A percentile compares a stretch with the other conserved stretches of the same genome.
Evolutionary conservation across 306 rosid species (phyloP).

Genomic region (Corylus heterophylla): DNA sequence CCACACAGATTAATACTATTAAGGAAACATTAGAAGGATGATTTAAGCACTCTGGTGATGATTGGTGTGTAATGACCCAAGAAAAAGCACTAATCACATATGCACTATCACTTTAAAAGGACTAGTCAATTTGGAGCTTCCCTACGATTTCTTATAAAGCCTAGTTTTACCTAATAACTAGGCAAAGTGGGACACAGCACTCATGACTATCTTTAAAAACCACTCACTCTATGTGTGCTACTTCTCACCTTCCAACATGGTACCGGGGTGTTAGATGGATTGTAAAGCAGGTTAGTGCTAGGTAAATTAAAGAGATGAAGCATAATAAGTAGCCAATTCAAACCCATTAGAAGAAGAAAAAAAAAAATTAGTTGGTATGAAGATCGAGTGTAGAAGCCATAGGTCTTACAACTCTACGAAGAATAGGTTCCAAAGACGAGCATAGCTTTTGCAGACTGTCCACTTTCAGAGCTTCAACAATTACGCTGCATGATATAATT

Average conservation of each 20-base stretch:
- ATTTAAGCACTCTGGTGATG: not conserved
- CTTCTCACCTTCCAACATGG: too few relatives aligned
- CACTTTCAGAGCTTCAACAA: conserved; percentile 80
- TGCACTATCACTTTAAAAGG: too few relatives aligned
- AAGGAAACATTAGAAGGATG: not conserved
- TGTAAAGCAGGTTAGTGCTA: not conserved
- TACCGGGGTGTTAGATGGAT: too few relatives aligned
- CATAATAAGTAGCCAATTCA: not conserved
- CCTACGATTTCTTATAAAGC: too few relatives aligned
- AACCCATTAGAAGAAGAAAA: conserved; percentile 4
- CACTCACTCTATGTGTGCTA: too few relatives aligned
- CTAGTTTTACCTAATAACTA: too few relatives aligned
- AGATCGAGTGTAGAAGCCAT: conserved; percentile 14
- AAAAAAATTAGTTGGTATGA: not conserved
- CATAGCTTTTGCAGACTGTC: conserved; percentile 83
- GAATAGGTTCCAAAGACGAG: conserved; percentile 79
- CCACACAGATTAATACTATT: not conserved
- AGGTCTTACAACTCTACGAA: conserved; percentile 75
- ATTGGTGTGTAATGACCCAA: not conserved
- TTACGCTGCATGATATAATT: conserved; percentile 55
- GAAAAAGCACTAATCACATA: too few relatives aligned
- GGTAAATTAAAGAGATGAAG: conserved; percentile 10
- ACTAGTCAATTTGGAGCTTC: too few relatives aligned
- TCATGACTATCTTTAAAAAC: too few relatives aligned
- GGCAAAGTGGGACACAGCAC: too few relatives aligned